Evolutionary conservation across 2,329 filamentous ascomycete species (phyloP).

Genomic region (Apiospora saccharicola): DNA sequence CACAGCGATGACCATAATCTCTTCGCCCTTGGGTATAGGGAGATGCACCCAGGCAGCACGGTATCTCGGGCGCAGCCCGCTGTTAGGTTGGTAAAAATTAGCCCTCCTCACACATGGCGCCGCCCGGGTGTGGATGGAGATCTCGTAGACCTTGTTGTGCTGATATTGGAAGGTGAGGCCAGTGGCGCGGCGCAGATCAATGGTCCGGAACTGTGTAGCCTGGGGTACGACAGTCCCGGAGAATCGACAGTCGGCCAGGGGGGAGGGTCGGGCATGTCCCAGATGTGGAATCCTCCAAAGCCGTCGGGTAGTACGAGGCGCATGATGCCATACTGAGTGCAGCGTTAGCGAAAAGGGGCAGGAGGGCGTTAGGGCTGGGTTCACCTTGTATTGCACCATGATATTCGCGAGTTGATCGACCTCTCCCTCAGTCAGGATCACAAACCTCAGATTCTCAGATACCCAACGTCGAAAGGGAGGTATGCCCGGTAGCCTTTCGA

Average conservation of each 20-base stretch:
- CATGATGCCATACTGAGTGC: constrained; percentile 16
- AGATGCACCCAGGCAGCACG: constrained; percentile 18
- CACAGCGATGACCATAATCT: constrained; percentile 11
- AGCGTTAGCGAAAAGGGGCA: neutral
- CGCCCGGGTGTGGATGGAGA: neutral
- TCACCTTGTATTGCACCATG: constrained; percentile 22
- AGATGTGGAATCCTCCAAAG: constrained; percentile 19
- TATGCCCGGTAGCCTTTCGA: constrained; percentile 12
- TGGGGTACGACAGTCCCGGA: neutral
- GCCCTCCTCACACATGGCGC: neutral
- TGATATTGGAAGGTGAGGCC: constrained; percentile 23
- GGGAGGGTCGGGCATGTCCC: constrained; percentile 24
- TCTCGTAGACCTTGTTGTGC: neutral
- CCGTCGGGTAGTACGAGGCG: neutral
- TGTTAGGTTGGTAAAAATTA: neutral
- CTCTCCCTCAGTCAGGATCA: neutral
- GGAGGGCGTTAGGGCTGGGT: neutral
- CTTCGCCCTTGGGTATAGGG: constrained; percentile 23
- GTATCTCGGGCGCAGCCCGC: neutral
- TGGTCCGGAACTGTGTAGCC: constrained; percentile 12
- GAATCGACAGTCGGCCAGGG: neutral
- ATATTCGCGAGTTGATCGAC: neutral
- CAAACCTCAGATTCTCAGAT: neutral
- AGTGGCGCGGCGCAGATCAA: constrained; percentile 11
- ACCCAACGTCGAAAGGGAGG: neutral